Evolutionary conservation across 805 yeast genomes (phyloP).

Genomic region (Ogataea pini): DNA sequence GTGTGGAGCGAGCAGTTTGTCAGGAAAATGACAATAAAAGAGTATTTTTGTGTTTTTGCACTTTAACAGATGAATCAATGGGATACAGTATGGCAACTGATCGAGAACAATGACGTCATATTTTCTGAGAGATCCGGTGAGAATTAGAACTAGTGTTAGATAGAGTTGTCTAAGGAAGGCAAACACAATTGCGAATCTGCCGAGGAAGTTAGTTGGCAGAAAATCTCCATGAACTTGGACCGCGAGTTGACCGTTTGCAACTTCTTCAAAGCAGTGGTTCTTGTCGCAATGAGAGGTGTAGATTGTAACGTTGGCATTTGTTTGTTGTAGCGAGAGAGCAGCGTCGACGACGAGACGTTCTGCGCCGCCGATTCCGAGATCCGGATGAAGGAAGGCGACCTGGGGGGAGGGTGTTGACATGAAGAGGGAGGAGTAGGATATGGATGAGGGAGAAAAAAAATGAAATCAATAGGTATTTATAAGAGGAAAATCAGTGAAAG

Average conservation of each 20-base stretch:
- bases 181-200: conserved; percentile 74
- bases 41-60: conserved; percentile 50
- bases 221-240: conserved; percentile 82
- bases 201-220: conserved; percentile 68
- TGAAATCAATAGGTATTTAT: too few relatives aligned
- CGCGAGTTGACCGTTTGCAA: conserved; percentile 54
- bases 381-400: conserved; percentile 92
- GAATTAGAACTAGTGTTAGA: conserved; percentile 49
- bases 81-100: conserved; percentile 83
- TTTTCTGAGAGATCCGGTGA: conserved; percentile 45
- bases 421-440: background rate
- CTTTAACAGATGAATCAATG: conserved; percentile 56
- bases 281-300: conserved; percentile 91
- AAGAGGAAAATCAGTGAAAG: background rate
- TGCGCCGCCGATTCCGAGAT: conserved; percentile 96
- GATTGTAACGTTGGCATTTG: conserved; percentile 48
- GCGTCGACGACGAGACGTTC: conserved; percentile 96
- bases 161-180: conserved; percentile 83
- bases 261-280: conserved; percentile 89
- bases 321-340: conserved; percentile 79
- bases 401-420: conserved; percentile 34
- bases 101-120: conserved; percentile 83
- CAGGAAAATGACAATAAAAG: conserved; percentile 97
- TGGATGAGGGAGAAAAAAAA: background rate
- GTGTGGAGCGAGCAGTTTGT: conserved; percentile 69